Evolutionary conservation across 306 rosid species (phyloP).

Genomic region (Prunus dulcis): DNA sequence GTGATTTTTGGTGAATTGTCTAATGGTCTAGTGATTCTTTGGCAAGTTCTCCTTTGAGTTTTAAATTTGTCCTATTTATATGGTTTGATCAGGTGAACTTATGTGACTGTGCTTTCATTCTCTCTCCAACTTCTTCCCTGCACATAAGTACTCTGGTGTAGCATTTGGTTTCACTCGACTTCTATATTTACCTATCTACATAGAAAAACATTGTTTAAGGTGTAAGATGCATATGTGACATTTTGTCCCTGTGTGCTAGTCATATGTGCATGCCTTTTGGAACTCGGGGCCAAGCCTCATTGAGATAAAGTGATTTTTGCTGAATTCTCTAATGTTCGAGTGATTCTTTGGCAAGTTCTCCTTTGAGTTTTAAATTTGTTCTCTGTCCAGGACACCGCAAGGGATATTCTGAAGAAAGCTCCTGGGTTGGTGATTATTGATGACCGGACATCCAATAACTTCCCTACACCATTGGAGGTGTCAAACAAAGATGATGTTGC

Average conservation of each 20-base stretch:
- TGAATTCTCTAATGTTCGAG: neutral
- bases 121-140: neutral
- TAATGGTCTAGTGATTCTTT: too few species aligned
- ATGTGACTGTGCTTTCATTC: neutral
- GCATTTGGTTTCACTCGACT: neutral
- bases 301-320: neutral
- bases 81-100: neutral
- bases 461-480: conserved; percentile 93
- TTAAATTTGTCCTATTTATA: neutral
- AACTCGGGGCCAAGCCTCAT: neutral
- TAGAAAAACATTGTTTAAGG: neutral
- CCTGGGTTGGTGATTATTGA: conserved; percentile 90
- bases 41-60: too few species aligned
- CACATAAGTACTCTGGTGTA: neutral
- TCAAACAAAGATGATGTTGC: conserved; percentile 93
- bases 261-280: neutral
- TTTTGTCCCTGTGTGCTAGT: neutral
- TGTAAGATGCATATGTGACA: neutral
- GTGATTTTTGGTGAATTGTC: too few species aligned
- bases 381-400: conserved; percentile 61
- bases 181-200: neutral
- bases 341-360: neutral
- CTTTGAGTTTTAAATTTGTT: neutral
- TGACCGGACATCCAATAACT: conserved; percentile 67
- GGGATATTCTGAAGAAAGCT: conserved; percentile 73